These are phyloP conservation scores for Pseudocercospora crystallina DNA, from an alignment of 2,329 filamentous ascomycete species.

Conservation along the genomic window DNA sequence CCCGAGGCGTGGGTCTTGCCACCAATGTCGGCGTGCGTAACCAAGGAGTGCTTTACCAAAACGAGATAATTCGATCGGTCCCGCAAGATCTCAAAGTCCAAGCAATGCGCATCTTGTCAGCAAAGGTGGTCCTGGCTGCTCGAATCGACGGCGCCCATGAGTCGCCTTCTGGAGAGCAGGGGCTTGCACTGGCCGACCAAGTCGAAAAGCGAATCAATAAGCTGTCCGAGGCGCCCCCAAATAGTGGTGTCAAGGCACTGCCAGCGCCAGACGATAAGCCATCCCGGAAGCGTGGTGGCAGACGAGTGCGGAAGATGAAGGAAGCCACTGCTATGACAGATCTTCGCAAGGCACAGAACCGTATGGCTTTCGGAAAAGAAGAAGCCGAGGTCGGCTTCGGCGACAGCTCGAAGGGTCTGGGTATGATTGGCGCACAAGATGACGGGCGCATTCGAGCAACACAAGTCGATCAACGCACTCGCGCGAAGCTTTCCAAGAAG, in stretches of 20 bases:
- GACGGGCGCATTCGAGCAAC: conserved; percentile 84
- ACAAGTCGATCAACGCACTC: conserved; percentile 89
- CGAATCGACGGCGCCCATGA: conserved; percentile 85
- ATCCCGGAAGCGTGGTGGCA: conserved; percentile 84
- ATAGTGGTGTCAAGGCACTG: conserved; percentile 81
- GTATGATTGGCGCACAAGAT: conserved; percentile 89
- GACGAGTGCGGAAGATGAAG: conserved; percentile 89
- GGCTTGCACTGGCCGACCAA: conserved; percentile 76
- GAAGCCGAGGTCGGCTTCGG: conserved; percentile 93
- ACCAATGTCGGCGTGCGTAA: conserved; percentile 89
- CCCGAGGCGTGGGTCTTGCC: conserved; percentile 71
- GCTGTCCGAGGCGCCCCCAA: conserved; percentile 84
- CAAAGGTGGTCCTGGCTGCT: conserved; percentile 90
- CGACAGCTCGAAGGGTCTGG: conserved; percentile 81
- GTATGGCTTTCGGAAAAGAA: conserved; percentile 93
- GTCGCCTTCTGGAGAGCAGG: conserved; percentile 76
- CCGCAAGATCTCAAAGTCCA: conserved; percentile 86
- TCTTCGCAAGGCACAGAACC: conserved; percentile 90
- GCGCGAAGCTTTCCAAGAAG: conserved; percentile 90
- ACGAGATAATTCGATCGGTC: conserved; percentile 81
- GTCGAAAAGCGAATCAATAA: conserved; percentile 88
- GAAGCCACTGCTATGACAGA: conserved; percentile 97
- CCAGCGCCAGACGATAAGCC: conserved; percentile 96
- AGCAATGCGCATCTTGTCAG: conserved; percentile 90
- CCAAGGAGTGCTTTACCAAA: conserved; percentile 91